Conservation (phyloP, 192 early-diverging fungal genomes). For the Gorgonomyces haynaldii region DNA sequence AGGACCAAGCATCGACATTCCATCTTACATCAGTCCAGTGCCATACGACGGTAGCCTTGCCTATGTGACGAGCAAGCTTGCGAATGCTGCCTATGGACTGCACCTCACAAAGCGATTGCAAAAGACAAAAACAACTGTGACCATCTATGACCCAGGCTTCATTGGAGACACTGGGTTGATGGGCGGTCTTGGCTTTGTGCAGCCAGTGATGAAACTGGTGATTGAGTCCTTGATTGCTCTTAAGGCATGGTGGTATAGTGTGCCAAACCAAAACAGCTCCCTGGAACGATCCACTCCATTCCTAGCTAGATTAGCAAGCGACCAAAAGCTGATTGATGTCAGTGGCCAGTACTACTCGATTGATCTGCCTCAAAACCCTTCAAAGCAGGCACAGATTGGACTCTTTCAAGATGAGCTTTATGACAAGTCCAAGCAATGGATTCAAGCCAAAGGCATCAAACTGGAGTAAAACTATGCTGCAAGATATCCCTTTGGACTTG, state of each 20-base stretch:
- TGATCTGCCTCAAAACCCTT: no score
- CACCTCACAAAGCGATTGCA: background rate
- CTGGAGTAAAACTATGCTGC: no score
- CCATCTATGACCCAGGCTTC: conserved; percentile 10
- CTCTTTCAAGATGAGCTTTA: no score
- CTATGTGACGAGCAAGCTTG: background rate
- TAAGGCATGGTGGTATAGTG: conserved; percentile 5
- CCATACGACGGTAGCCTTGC: background rate
- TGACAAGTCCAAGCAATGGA: no score
- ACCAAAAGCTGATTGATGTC: background rate
- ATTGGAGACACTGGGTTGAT: conserved; percentile 11
- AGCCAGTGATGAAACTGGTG: background rate
- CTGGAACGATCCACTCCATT: background rate
- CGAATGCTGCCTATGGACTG: background rate
- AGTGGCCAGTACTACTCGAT: conserved; percentile 1
- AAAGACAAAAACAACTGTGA: background rate
- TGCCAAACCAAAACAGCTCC: conserved; percentile 1
- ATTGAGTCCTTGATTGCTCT: background rate
- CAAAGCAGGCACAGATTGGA: no score
- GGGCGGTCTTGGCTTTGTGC: background rate
- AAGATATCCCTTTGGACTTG: no score
- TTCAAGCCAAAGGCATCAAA: no score
- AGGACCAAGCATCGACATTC: background rate
- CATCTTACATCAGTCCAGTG: background rate
- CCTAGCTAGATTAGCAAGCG: conserved; percentile 1